Conservation (phyloP, 177 flowering plant species). For the Telopea speciosissima region DNA sequence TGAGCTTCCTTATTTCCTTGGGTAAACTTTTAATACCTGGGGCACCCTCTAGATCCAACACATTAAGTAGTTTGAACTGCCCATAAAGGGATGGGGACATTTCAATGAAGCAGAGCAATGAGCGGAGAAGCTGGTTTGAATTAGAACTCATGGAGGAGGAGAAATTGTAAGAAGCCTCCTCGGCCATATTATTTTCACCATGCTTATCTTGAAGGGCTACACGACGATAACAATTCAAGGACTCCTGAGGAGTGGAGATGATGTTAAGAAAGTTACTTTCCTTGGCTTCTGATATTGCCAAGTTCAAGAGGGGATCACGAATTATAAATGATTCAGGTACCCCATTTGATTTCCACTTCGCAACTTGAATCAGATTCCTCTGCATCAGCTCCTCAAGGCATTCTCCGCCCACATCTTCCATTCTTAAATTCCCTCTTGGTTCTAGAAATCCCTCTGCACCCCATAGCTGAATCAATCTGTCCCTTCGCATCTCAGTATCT, state of each 20-base stretch:
- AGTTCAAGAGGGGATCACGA: conserved; percentile 15
- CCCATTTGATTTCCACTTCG: not conserved
- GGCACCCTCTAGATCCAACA: not conserved
- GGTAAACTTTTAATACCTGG: not conserved
- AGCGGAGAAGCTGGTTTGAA: not conserved
- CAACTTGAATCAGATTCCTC: not conserved
- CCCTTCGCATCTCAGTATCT: not conserved
- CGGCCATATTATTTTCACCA: no score
- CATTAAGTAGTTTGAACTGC: not conserved
- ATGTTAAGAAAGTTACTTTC: no score
- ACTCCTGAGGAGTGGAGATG: not conserved
- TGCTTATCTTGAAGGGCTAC: not conserved
- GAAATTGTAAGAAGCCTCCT: no score
- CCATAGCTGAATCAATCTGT: conserved; percentile 7
- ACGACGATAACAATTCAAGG: not conserved
- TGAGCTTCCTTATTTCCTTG: not conserved
- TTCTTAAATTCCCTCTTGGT: not conserved
- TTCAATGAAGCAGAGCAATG: conserved; percentile 6
- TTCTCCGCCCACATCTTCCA: conserved; percentile 7
- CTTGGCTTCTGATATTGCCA: conserved; percentile 1
- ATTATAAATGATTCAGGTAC: not conserved
- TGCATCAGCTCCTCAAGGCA: conserved; percentile 9
- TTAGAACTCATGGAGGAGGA: no score
- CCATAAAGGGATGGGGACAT: not conserved
- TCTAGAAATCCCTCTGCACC: conserved; percentile 10